A percentile compares a stretch with the other conserved stretches of the same genome.
Conservation (phyloP, 1,284 basidiomycete genomes). For the Sphagnurus paluster region DNA sequence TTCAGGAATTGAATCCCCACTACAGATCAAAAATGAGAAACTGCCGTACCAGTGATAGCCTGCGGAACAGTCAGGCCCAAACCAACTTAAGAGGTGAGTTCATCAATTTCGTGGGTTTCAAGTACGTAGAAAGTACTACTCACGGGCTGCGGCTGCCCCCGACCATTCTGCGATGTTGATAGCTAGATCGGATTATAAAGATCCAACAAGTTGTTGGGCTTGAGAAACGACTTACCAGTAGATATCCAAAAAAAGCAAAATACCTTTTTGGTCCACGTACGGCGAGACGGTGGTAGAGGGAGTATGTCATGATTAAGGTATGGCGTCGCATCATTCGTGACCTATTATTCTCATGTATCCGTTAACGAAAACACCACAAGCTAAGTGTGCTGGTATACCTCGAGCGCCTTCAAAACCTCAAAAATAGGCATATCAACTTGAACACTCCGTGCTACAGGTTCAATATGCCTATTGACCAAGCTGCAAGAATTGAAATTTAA, state of each 20-base stretch:
- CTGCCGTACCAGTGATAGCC: conserved; percentile 6
- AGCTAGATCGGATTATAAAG: neutral
- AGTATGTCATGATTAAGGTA: conserved; percentile 11
- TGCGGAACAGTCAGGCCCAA: conserved; percentile 10
- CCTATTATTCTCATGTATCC: no score
- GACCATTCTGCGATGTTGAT: conserved; percentile 15
- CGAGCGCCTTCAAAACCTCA: neutral
- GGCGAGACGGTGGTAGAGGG: conserved; percentile 11
- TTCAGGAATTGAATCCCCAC: neutral
- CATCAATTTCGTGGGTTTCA: neutral
- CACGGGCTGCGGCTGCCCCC: conserved; percentile 6
- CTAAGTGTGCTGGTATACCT: neutral
- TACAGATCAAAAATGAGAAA: neutral
- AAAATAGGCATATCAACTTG: no score
- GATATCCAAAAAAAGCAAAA: conserved; percentile 14
- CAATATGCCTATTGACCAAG: no score
- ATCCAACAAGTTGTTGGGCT: neutral
- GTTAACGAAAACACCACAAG: neutral
- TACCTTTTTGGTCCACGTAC: conserved; percentile 11
- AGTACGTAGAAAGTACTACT: neutral
- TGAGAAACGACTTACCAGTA: neutral
- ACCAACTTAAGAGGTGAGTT: conserved; percentile 2
- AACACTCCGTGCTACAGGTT: no score
- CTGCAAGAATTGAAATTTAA: no score
- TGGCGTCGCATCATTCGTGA: conserved; percentile 7